Evolutionary conservation across 2,329 filamentous ascomycete genomes (phyloP), one percentile per base, ranked within the genome.

Genomic region (Pestalotiopsis sp.): DNA sequence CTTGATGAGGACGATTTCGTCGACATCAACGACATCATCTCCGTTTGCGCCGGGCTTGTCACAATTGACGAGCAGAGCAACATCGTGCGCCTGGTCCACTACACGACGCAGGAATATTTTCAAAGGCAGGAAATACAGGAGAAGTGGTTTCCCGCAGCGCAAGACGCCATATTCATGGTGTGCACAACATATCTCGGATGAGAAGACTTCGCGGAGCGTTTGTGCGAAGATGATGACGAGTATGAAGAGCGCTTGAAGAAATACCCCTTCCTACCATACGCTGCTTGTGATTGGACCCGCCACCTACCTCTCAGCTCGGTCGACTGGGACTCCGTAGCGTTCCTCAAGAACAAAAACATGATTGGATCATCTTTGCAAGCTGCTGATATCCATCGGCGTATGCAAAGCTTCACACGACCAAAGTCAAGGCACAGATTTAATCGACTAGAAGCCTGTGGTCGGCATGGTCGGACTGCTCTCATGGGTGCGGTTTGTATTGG

Each of bases 31-130:
- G 71, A 77, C 2, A 66, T 83, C 2, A 68, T 81, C 0, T 77
- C 77, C 4, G 72, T 75, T 0, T 83, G 81, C 66, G 77, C 77
- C 30, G 82, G 83, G 0, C 64, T 86, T 10, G 78, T 85, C 1
- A 79, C 76, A 0, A 56, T 82, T 2, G 80, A 84, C 38, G 68
- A 79, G 40, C 70, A 79, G 40, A 82, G 75, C 62, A 63, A 72
- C 10, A 73, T 78, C n/a, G 72, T 84, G 30, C 76, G 80, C 3
- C 68, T 84, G 0, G 81, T 82, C 3, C 82, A 85, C 67, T 81
- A 81, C 67, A 84, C 83, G 0, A 75, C 81, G 1, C 79, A 83
- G 57, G 77, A 83, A 56, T 85, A 82, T 70, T 78, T 84, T 61
- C 73, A 80, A 52, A 61, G 68, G 22, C 78, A 69, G 2, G 30